Base-by-base conservation (phyloP, 2,329 filamentous ascomycete species). In the Davidsoniella neocaledoniae region DNA sequence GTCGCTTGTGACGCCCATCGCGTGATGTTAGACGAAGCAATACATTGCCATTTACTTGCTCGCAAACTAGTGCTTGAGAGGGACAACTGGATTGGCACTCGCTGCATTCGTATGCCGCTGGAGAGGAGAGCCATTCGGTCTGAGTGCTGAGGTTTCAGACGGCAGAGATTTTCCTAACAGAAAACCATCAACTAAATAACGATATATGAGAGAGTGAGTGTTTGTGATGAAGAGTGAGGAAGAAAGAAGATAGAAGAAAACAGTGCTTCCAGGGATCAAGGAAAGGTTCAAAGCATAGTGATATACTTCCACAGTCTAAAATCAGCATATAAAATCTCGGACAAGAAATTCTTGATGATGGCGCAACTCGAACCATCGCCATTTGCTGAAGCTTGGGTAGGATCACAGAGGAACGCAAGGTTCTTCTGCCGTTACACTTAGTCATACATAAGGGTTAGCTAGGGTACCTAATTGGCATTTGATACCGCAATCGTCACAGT, bases 1-100 rank as follows among this genome's bases (percentile, higher is more conserved):
- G 43, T 21, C 17, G 38, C 38, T 17, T 51, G 17, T 16, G 51
- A 53, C 16, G 51, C 51, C 26, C 39, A 38, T 38, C 47, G 46
- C 26, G 23, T 25, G 3, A 46, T 9, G 16, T 26, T n/a, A 33
- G 29, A 41, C 17, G 5, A 43, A 37, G 26, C 19, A 14, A 6
- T 25, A 14, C 4, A 21, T 43, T 25, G 41, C 25, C 17, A 25
- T 43, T 43, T 25, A 17, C 25, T 43, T 17, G 41, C 41, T 4
- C 19, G 2, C 1, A 25, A 14, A 7, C 10, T 41, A 17, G 39
- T 8, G 10, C n/a, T 16, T 9, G 41, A 17, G 19, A 25, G 17
- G 2, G 19, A n/a, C 17, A 43, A 43, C 19, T 12, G 41, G 7
- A 21, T 14, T 43, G 41, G 19, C 17, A 43, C 5, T 14, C 41